phyloP scores from a whole-genome alignment of 805 yeast genomes.

The Saccharomycopsis sp. region DNA sequence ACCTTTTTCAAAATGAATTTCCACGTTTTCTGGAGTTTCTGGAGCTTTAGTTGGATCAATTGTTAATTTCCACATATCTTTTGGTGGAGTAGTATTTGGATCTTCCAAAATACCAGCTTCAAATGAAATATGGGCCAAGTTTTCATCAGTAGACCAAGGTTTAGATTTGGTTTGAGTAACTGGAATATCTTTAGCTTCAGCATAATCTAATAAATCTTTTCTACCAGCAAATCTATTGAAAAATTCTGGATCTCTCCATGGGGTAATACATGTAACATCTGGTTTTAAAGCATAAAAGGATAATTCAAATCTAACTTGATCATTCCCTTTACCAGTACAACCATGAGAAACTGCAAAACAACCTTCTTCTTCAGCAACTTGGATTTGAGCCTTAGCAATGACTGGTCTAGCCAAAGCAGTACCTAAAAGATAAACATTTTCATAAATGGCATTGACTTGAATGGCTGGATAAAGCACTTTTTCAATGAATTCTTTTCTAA shows the following conservation, averaged over 20 bases:
- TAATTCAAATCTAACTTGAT: conserved; percentile 96
- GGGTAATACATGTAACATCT: conserved; percentile 92
- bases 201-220: conserved; percentile 89
- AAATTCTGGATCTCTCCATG: conserved; percentile 97
- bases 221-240: conserved; percentile 97
- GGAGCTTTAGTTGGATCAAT: conserved; percentile 95
- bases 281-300: conserved; percentile 97
- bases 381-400: conserved; percentile 95
- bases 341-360: conserved; percentile 99
- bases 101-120: conserved; percentile 99
- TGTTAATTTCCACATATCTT: conserved; percentile 99
- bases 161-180: conserved; percentile 97
- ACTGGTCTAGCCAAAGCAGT: conserved; percentile 98
- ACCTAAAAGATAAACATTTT: conserved; percentile 92
- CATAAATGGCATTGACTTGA: conserved; percentile 95
- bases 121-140: conserved; percentile 96
- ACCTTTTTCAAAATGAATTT: conserved; percentile 77
- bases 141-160: conserved; percentile 99
- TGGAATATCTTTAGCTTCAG: conserved; percentile 84
- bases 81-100: conserved; percentile 98
- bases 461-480: conserved; percentile 91
- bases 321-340: conserved; percentile 99
- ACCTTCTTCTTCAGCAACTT: conserved; percentile 94
- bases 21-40: conserved; percentile 79
- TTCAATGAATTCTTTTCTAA: conserved; percentile 90